Conservation (phyloP, 2,329 filamentous ascomycete species). For the Exserohilum rostratum region DNA sequence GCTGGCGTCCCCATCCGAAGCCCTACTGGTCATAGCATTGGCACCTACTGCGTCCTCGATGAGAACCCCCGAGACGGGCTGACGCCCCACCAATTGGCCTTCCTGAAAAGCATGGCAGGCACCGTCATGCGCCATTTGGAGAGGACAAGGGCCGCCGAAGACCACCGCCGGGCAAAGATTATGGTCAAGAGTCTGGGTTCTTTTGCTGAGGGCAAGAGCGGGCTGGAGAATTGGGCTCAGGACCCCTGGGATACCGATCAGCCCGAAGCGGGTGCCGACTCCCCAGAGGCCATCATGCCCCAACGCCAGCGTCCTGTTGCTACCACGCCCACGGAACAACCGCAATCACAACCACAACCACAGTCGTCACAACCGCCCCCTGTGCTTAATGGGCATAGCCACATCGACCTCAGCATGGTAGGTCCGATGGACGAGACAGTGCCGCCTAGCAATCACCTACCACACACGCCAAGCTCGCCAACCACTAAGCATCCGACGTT, state of each 20-base stretch:
- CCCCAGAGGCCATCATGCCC: conserved; percentile 19
- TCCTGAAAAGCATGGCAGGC: conserved; percentile 61
- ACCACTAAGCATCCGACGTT: conserved; percentile 32
- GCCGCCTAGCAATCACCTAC: conserved; percentile 19
- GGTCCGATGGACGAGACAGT: conserved; percentile 20
- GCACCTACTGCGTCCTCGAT: conserved; percentile 66
- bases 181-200: conserved; percentile 56
- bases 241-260: conserved; percentile 39
- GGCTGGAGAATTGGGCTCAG: conserved; percentile 41
- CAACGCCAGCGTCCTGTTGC: conserved; percentile 31
- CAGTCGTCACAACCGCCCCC: no score
- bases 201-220: conserved; percentile 46
- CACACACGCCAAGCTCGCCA: conserved; percentile 28
- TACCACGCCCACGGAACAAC: conserved; percentile 4
- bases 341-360: no score
- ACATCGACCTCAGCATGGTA: conserved; percentile 27
- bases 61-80: conserved; percentile 61
- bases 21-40: conserved; percentile 63
- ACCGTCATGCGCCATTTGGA: conserved; percentile 68
- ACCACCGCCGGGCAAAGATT: conserved; percentile 59
- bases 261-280: conserved; percentile 8
- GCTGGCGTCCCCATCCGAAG: conserved; percentile 67
- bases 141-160: conserved; percentile 59
- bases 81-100: conserved; percentile 55
- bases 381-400: conserved; percentile 23